Conservation (phyloP, 2,329 filamentous ascomycete genomes). For the Cladosporium colombiae region DNA sequence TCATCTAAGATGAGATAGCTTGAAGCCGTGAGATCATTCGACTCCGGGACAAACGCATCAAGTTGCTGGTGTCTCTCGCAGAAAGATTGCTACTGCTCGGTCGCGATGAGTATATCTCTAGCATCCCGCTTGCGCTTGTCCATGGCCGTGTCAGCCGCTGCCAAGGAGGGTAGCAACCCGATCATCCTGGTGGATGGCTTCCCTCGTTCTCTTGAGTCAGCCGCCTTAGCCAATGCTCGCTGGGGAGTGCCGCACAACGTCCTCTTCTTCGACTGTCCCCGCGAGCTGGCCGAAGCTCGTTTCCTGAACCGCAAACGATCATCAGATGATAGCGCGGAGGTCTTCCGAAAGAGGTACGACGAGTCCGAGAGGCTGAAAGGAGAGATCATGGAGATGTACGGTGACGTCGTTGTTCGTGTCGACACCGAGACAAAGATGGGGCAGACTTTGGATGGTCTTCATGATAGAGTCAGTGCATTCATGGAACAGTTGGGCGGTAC, state of each 20-base stretch:
- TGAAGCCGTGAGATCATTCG: slow-evolving; percentile 53
- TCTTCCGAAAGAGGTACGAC: background rate
- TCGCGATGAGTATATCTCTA: slow-evolving; percentile 43
- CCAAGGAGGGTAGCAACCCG: background rate
- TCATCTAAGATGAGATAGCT: slow-evolving; percentile 57
- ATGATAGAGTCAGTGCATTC: background rate
- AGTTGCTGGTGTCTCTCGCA: slow-evolving; percentile 48
- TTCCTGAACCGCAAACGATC: slow-evolving; percentile 7
- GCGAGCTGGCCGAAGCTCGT: background rate
- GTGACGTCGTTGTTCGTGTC: background rate
- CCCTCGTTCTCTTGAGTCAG: slow-evolving; percentile 19
- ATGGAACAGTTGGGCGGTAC: background rate
- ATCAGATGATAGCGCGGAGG: background rate
- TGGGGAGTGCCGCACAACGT: background rate
- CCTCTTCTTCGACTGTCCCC: slow-evolving; percentile 8
- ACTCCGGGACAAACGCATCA: slow-evolving; percentile 50
- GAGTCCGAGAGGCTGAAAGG: slow-evolving; percentile 4
- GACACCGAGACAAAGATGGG: background rate
- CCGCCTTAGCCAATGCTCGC: background rate
- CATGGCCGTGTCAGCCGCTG: slow-evolving; percentile 21
- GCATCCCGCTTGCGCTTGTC: slow-evolving; percentile 39
- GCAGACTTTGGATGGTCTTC: background rate
- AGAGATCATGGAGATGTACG: background rate
- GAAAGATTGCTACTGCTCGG: slow-evolving; percentile 42
- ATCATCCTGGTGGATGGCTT: slow-evolving; percentile 28